phyloP scores from a whole-genome alignment of 495 filamentous ascomycete species.

The Penicillium arizonense region DNA sequence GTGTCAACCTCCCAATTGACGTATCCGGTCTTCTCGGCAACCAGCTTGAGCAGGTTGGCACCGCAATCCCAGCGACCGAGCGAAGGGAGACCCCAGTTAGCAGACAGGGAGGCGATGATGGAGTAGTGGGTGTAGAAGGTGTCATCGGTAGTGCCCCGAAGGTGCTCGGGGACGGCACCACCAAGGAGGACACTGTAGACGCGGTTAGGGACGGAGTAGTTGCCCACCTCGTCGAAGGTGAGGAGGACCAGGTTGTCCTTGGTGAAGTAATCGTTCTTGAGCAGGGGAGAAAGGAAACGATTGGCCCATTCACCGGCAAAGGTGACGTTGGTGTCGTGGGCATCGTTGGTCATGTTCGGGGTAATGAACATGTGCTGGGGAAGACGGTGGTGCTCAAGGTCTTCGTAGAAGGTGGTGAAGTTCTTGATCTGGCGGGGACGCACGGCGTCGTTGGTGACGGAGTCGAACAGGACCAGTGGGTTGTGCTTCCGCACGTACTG shows the following conservation, averaged over 20 bases:
- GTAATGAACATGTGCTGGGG: conserved; percentile 76
- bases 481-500: conserved; percentile 82
- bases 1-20: conserved; percentile 48
- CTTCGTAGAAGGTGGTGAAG: conserved; percentile 59
- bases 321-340: conserved; percentile 65
- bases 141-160: conserved; percentile 60
- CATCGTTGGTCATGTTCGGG: conserved; percentile 75
- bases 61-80: conserved; percentile 71
- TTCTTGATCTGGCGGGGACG: conserved; percentile 66
- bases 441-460: conserved; percentile 50
- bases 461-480: conserved; percentile 60
- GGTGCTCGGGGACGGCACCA: conserved; percentile 56
- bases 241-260: conserved; percentile 65
- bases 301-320: conserved; percentile 58
- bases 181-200: conserved; percentile 64
- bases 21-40: conserved; percentile 58
- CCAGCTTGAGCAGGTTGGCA: conserved; percentile 64
- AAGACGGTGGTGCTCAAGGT: conserved; percentile 54
- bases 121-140: conserved; percentile 75
- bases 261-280: conserved; percentile 64
- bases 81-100: conserved; percentile 68
- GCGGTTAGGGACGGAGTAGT: conserved; percentile 53
- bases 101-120: conserved; percentile 59
- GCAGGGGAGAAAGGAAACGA: conserved; percentile 59
- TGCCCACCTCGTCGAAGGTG: conserved; percentile 67